Evolutionary conservation across 345 rosid genomes (phyloP).

Genomic region (Hibiscus syriacus): DNA sequence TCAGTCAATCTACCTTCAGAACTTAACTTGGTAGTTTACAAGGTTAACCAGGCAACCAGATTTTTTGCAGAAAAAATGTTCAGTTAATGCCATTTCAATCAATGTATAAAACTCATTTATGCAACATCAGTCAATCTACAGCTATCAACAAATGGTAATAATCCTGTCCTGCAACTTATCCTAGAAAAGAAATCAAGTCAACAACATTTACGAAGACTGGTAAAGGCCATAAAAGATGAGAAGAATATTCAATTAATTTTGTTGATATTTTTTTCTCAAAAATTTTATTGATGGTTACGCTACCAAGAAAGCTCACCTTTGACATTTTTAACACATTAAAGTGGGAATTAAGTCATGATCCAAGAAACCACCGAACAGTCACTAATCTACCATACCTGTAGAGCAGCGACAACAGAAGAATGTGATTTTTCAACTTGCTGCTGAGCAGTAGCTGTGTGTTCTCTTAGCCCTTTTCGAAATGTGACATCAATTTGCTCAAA

Average conservation of each 20-base stretch:
- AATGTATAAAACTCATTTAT: background rate
- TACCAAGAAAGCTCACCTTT: background rate
- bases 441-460: constrained; percentile 54
- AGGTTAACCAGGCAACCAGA: background rate
- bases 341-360: background rate
- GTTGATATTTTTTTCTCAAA: background rate
- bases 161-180: background rate
- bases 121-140: background rate
- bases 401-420: constrained; percentile 49
- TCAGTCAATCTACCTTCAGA: background rate
- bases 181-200: background rate
- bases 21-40: background rate
- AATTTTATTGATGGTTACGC: background rate
- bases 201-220: background rate
- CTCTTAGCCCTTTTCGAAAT: constrained; percentile 48
- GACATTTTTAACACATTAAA: background rate
- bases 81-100: background rate
- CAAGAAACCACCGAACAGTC: background rate
- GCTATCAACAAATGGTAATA: background rate
- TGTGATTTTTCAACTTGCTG: constrained; percentile 62
- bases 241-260: background rate
- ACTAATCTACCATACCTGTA: constrained; percentile 36
- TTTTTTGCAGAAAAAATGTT: background rate
- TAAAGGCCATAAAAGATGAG: background rate
- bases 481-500: constrained; percentile 63